Evolutionary conservation across 192 early-diverging fungal genomes (phyloP).

Genomic region (Gonapodya sp.): DNA sequence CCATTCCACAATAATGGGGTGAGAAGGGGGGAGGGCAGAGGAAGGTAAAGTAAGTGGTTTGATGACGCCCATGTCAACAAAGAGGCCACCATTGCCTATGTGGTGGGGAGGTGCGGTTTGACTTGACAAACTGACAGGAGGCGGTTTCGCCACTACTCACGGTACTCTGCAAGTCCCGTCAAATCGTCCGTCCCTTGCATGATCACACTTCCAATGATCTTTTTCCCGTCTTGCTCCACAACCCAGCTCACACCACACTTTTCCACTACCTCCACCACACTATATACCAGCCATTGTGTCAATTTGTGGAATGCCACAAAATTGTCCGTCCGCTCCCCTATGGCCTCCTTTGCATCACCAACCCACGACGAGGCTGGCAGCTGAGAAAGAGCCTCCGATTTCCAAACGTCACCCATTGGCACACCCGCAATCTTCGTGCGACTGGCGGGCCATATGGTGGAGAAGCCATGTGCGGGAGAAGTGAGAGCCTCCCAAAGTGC

Average conservation of each 20-base stretch:
- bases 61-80: conserved; percentile 78
- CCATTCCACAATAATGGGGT: conserved; percentile 88
- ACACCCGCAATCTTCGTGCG: conserved; percentile 66
- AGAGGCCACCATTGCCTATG: conserved; percentile 53
- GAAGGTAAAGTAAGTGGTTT: neutral
- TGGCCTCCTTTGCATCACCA: neutral
- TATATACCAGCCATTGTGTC: conserved; percentile 93
- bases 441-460: conserved; percentile 75
- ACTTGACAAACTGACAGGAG: no score
- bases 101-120: no score
- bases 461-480: neutral
- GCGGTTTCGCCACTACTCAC: no score
- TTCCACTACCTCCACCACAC: conserved; percentile 70
- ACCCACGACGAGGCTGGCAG: conserved; percentile 12
- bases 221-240: neutral
- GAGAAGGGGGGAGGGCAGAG: conserved; percentile 19
- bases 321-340: conserved; percentile 17
- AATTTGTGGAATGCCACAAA: conserved; percentile 85
- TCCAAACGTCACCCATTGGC: conserved; percentile 87
- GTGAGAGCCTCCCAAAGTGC: conserved; percentile 69
- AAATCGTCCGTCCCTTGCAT: conserved; percentile 51
- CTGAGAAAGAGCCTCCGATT: conserved; percentile 43
- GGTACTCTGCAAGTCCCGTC: conserved; percentile 80
- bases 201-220: conserved; percentile 30
- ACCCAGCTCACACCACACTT: neutral